phyloP scores from a whole-genome alignment of 2,329 filamentous ascomycete species.

The Fusarium poae region DNA sequence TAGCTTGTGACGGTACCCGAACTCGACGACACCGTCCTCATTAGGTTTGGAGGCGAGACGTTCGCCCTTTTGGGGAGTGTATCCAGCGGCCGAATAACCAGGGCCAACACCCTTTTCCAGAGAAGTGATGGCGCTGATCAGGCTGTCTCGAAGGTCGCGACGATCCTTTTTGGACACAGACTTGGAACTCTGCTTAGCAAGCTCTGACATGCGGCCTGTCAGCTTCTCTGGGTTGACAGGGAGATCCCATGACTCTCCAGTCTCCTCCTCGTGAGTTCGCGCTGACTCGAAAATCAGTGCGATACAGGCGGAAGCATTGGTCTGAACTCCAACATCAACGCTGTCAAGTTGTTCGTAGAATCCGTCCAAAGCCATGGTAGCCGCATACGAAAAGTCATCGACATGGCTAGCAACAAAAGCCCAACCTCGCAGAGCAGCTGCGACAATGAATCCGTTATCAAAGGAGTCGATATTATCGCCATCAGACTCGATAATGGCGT shows the following conservation, averaged over 20 bases:
- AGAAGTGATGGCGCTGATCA: constrained; percentile 66
- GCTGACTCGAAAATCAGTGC: constrained; percentile 84
- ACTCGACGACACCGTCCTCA: constrained; percentile 61
- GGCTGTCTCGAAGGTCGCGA: constrained; percentile 61
- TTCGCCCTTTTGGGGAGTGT: constrained; percentile 58
- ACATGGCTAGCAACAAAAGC: constrained; percentile 82
- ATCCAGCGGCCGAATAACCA: constrained; percentile 64
- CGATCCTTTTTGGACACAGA: constrained; percentile 64
- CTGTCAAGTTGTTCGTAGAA: constrained; percentile 90
- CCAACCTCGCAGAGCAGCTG: constrained; percentile 82
- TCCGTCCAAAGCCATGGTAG: constrained; percentile 79
- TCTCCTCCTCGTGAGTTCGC: constrained; percentile 63
- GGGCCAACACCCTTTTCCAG: constrained; percentile 67
- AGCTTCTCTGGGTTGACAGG: constrained; percentile 65
- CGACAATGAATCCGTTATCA: constrained; percentile 78
- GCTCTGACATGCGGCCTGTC: constrained; percentile 61
- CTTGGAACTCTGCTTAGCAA: constrained; percentile 63
- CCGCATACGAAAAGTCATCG: constrained; percentile 78
- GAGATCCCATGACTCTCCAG: constrained; percentile 63
- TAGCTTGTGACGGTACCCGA: constrained; percentile 67
- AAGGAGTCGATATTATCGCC: constrained; percentile 78
- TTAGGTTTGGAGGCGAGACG: constrained; percentile 58
- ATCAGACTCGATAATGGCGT: constrained; percentile 84
- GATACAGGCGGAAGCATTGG: constrained; percentile 83
- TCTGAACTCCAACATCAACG: constrained; percentile 77